Evolutionary conservation across 177 flowering plant species (phyloP).

Genomic region (Vitis hybrid): DNA sequence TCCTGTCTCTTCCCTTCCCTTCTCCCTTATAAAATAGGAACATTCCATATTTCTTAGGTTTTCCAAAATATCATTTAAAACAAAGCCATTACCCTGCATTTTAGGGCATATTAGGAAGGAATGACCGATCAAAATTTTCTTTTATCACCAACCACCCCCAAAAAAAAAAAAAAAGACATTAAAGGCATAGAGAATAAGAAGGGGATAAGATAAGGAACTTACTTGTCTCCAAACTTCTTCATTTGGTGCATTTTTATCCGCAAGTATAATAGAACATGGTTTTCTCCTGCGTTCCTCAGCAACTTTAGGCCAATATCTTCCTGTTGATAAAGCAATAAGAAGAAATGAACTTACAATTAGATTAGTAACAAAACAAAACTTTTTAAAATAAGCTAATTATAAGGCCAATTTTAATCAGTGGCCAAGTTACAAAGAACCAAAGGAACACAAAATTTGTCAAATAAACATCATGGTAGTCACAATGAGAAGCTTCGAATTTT

Average conservation of each 20-base stretch:
- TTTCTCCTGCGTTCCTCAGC: conserved; percentile 77
- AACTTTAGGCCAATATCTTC: conserved; percentile 88
- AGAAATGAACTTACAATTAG: background rate
- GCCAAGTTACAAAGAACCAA: too few species aligned
- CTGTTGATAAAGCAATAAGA: conserved; percentile 31
- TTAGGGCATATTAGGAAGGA: too few species aligned
- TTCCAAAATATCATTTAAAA: too few species aligned
- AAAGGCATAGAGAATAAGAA: background rate
- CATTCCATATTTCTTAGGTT: too few species aligned
- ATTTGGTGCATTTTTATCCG: conserved; percentile 99
- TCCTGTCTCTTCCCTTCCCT: too few species aligned
- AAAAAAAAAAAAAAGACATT: background rate
- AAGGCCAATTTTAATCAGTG: too few species aligned
- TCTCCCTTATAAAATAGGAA: too few species aligned
- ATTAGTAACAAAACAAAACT: background rate
- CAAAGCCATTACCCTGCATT: too few species aligned
- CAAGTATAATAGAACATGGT: conserved; percentile 81
- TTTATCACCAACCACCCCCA: background rate
- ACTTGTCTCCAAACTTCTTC: conserved; percentile 99
- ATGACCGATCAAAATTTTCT: too few species aligned
- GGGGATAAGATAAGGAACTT: conserved; percentile 8
- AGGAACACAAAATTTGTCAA: too few species aligned
- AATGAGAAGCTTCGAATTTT: too few species aligned
- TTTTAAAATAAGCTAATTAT: background rate
- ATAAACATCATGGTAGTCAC: too few species aligned